phyloP scores from a whole-genome alignment of 176 grass and related monocot species.

The Oryza australiensis region DNA sequence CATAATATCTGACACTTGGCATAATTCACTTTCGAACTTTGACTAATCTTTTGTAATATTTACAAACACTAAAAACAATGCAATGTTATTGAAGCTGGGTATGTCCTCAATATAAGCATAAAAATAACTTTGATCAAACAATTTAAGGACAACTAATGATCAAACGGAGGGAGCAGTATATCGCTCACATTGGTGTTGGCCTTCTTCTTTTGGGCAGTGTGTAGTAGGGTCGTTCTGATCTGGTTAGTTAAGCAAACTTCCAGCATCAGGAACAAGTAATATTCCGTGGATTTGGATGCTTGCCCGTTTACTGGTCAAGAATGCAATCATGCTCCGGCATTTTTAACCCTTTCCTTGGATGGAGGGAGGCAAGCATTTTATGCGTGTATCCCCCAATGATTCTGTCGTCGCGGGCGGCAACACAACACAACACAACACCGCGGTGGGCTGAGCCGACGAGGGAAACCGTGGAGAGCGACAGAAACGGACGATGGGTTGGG shows the following conservation, averaged over 20 bases:
- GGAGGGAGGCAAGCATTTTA: background rate
- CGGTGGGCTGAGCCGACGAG: no score
- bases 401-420: background rate
- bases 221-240: background rate
- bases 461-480: background rate
- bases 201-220: no score
- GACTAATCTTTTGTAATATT: no score
- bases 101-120: no score
- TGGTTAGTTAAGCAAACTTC: constrained; percentile 5
- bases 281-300: background rate
- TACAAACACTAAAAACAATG: no score
- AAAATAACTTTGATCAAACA: no score
- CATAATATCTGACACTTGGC: no score
- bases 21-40: no score
- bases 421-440: background rate
- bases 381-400: background rate
- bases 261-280: background rate
- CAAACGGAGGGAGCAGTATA: no score
- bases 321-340: background rate
- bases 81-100: no score
- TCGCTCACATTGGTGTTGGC: no score
- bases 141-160: no score
- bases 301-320: background rate
- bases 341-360: background rate
- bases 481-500: background rate